Evolutionary conservation across 257 asterid species (phyloP).

Genomic region (Solanum habrochaites): DNA sequence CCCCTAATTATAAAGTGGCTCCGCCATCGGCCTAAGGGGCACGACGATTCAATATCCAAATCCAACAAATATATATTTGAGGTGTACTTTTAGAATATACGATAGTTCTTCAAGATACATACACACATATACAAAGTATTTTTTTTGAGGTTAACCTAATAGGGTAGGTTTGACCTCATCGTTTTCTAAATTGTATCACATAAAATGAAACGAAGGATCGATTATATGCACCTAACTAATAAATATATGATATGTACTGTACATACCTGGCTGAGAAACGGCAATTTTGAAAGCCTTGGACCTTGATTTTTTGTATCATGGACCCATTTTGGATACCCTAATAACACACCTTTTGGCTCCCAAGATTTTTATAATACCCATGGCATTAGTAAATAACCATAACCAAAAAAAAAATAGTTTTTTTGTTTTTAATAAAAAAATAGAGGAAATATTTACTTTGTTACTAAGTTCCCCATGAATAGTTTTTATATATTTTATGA

Average conservation of each 20-base stretch:
- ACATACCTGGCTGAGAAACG: neutral
- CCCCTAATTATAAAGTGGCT: too few species aligned
- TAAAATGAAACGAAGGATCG: neutral
- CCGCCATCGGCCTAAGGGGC: neutral
- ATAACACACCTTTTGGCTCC: neutral
- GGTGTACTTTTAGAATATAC: too few species aligned
- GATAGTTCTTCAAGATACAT: neutral
- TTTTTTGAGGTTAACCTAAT: neutral
- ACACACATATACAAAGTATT: too few species aligned
- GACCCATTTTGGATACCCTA: neutral
- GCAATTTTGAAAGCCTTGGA: constrained; percentile 2
- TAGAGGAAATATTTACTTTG: neutral
- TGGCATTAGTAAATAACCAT: neutral
- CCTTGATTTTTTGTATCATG: neutral
- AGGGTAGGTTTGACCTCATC: neutral
- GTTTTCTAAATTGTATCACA: neutral
- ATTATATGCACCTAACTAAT: neutral
- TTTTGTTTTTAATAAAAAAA: neutral
- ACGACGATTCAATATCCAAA: neutral
- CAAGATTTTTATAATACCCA: neutral
- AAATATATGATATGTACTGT: neutral
- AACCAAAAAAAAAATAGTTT: neutral
- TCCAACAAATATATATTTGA: too few species aligned
- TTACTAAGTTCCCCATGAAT: neutral
- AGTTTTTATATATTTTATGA: neutral